phyloP scores from a whole-genome alignment of 805 yeast species.

The Candida awuae region DNA sequence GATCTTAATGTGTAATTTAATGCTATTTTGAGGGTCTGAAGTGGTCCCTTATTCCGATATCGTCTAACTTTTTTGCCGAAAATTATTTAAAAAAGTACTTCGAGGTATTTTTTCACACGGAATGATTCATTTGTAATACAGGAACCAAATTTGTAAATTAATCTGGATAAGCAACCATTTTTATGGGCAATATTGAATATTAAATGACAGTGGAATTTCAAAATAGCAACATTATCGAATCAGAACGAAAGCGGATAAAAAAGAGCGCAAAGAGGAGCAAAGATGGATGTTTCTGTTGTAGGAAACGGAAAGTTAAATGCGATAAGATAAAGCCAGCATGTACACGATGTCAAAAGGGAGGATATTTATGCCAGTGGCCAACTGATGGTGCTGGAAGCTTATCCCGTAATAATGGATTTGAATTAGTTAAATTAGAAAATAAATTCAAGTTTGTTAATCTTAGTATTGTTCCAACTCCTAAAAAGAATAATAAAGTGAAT shows the following conservation, averaged over 20 bases:
- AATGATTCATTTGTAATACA: too few relatives aligned
- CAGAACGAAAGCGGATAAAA: not conserved
- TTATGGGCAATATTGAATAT: too few relatives aligned
- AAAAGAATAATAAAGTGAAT: not conserved
- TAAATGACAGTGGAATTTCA: too few relatives aligned
- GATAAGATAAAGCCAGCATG: conserved; percentile 20
- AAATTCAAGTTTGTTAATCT: conserved; percentile 2
- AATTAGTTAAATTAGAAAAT: conserved; percentile 11
- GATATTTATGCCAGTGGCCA: conserved; percentile 17
- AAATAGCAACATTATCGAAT: too few relatives aligned
- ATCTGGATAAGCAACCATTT: too few relatives aligned
- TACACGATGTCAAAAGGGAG: conserved; percentile 10
- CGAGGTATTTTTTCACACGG: too few relatives aligned
- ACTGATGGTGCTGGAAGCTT: conserved; percentile 9
- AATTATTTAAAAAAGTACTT: too few relatives aligned
- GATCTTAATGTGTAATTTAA: too few relatives aligned
- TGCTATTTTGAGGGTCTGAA: too few relatives aligned
- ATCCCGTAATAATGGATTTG: conserved; percentile 15
- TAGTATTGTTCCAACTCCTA: not conserved
- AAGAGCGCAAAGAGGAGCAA: conserved; percentile 3
- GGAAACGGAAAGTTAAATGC: conserved; percentile 23
- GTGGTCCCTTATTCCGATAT: too few relatives aligned
- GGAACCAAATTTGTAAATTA: too few relatives aligned
- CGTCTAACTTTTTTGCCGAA: too few relatives aligned
- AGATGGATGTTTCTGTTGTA: conserved; percentile 23